Base-by-base conservation (phyloP, 805 yeast genomes). In the Yamadazyma olivae region DNA sequence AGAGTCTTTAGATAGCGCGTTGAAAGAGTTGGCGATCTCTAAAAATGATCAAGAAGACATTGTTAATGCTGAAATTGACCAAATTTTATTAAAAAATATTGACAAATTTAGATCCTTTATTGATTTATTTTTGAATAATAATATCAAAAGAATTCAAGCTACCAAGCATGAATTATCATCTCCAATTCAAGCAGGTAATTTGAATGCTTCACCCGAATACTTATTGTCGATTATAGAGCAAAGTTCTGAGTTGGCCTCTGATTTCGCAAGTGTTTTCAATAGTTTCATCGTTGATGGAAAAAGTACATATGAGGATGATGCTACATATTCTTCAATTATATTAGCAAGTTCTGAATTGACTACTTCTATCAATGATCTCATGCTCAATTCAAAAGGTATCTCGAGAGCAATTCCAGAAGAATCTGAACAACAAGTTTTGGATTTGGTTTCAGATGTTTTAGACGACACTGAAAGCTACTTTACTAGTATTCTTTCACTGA, bases 111-210 rank as follows among this genome's bases (percentile, higher is more conserved):
- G 68, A 19, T 51, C 58, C 20, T 67, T 79, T 20, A 71, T 87
- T 39, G 96, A 88, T 55, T 79, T 90, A 7, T 75, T 87, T 32
- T 65, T 88, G 41, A 70, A 67, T 16, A 74, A 84, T 45, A 87
- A 85, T 30, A 75, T 83, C 18, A 78, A 79, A 42, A 70, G 88
- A 34, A 71, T 88, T 35, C 95, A 88, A 59, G 87, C 83, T 45
- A 63, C 83, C 0, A 64, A 75, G 27, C 81, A 75, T 50, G 88
- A 81, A 49, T 65, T 86, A 42, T 81, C 79, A 37, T 81, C 90
- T 4, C 86, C 93, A 20, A 76, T 83, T 77, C 87, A 83, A 57
- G 86, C 88, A 3, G 93, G 93, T 37, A 85, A 84, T 53, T 77
- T 79, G 46, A 80, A 79, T 54, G 71, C 93, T 2, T 75, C 91